phyloP scores from a whole-genome alignment of 495 filamentous ascomycete genomes.

The Podospora conica region DNA sequence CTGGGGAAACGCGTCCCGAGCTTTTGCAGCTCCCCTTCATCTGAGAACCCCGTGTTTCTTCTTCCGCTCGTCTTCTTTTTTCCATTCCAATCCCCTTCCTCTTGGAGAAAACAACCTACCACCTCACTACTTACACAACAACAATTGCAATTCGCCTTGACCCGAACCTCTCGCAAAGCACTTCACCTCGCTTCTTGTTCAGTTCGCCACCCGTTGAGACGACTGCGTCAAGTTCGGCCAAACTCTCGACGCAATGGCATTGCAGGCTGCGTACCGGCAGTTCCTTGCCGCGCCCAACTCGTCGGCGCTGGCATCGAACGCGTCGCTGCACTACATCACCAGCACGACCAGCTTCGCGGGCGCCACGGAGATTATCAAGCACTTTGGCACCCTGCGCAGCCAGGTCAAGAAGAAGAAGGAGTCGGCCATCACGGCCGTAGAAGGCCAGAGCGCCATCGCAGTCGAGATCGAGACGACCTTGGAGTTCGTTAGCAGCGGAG shows the following conservation, averaged over 20 bases:
- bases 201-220: background rate
- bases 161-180: background rate
- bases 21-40: slow-evolving; percentile 7
- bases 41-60: slow-evolving; percentile 11
- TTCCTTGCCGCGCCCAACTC: slow-evolving; percentile 68
- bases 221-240: background rate
- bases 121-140: background rate
- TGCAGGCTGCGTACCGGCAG: slow-evolving; percentile 57
- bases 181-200: background rate
- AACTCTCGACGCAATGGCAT: slow-evolving; percentile 18
- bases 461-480: slow-evolving; percentile 77
- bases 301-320: slow-evolving; percentile 58
- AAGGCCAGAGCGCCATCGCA: slow-evolving; percentile 61
- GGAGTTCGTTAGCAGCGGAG: slow-evolving; percentile 75
- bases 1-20: slow-evolving; percentile 9
- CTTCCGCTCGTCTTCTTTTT: slow-evolving; percentile 9
- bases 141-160: background rate
- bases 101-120: background rate
- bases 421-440: slow-evolving; percentile 63
- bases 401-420: slow-evolving; percentile 75
- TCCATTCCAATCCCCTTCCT: slow-evolving; percentile 1
- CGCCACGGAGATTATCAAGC: slow-evolving; percentile 66
- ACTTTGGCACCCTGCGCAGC: slow-evolving; percentile 58
- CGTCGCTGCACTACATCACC: slow-evolving; percentile 85
- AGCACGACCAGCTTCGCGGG: slow-evolving; percentile 71